Percentiles rank a stretch among this genome's conserved stretches.
These are phyloP conservation scores for Murraya paniculata DNA, from an alignment of 345 rosid species.

Conservation along the genomic window DNA sequence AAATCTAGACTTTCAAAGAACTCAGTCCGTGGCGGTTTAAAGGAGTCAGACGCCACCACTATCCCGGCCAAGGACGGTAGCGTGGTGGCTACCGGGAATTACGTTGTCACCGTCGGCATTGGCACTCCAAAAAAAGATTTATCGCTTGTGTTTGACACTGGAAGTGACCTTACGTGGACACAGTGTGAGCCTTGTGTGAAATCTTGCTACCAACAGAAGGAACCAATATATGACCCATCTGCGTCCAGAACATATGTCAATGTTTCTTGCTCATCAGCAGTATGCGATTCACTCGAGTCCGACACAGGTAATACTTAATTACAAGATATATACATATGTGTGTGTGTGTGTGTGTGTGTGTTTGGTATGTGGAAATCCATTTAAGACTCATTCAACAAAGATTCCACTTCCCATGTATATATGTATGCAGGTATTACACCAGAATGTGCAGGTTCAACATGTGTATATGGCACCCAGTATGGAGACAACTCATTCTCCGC, in stretches of 20 bases:
- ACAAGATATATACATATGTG: no score
- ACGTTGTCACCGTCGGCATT: slow-evolving; percentile 50
- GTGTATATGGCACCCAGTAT: slow-evolving; percentile 69
- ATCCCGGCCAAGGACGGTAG: slow-evolving; percentile 64
- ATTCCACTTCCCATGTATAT: no score
- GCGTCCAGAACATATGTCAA: slow-evolving; percentile 53
- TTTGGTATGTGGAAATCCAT: no score
- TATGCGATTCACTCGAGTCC: slow-evolving; percentile 46
- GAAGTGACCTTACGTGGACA: slow-evolving; percentile 71
- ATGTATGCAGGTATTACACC: slow-evolving; percentile 32
- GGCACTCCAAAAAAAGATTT: slow-evolving; percentile 55
- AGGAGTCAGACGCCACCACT: slow-evolving; percentile 24
- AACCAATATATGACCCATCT: slow-evolving; percentile 44
- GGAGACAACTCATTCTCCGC: slow-evolving; percentile 65
- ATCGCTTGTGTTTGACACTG: slow-evolving; percentile 57
- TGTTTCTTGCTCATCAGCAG: slow-evolving; percentile 45
- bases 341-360: no score
- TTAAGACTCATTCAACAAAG: no score
- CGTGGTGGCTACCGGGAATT: slow-evolving; percentile 44
- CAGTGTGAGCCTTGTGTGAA: slow-evolving; percentile 52
- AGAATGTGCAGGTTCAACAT: slow-evolving; percentile 50
- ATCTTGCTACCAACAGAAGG: slow-evolving; percentile 50
- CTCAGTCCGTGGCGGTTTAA: slow-evolving; percentile 12
- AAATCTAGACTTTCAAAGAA: slow-evolving; percentile 26
- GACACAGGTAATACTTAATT: slow-evolving; percentile 43